Percentiles rank a stretch among this genome's conserved stretches.
Conservation (phyloP, 176 grass and related monocot genomes). For the Microstegium vimineum region DNA sequence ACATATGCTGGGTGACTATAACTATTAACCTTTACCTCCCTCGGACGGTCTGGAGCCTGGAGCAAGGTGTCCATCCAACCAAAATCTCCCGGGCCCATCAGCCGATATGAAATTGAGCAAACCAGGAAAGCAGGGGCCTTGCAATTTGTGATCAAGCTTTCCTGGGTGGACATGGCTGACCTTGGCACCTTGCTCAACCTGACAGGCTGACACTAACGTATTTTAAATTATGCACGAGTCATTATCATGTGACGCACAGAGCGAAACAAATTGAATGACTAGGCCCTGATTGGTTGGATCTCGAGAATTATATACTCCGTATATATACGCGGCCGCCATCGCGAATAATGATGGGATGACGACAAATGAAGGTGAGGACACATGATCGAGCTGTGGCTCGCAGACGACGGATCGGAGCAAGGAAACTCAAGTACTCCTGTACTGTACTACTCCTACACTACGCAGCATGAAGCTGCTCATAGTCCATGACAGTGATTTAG, state of each 20-base stretch:
- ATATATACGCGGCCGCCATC: neutral
- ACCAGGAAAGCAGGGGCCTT: constrained; percentile 16
- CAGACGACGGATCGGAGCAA: neutral
- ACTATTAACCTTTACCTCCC: too few species aligned
- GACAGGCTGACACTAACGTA: neutral
- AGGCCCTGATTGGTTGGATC: constrained; percentile 29
- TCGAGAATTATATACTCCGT: too few species aligned
- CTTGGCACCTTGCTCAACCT: constrained; percentile 10
- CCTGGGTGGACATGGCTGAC: constrained; percentile 1
- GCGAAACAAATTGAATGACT: constrained; percentile 47
- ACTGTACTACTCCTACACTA: neutral
- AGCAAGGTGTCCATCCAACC: too few species aligned
- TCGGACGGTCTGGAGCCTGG: too few species aligned
- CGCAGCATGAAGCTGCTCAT: neutral
- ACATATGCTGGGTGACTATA: too few species aligned
- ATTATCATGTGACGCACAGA: constrained; percentile 35
- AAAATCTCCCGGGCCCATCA: neutral
- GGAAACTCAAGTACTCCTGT: neutral
- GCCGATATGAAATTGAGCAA: neutral
- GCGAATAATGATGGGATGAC: constrained; percentile 17
- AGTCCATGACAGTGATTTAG: too few species aligned
- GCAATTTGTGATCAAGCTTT: constrained; percentile 25
- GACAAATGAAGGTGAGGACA: neutral
- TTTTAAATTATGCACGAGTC: neutral
- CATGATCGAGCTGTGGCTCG: neutral